Percentiles rank a stretch among this genome's conserved stretches.
phyloP scores from a whole-genome alignment of 148 eudicot genomes.

The Spergularia bocconei region DNA sequence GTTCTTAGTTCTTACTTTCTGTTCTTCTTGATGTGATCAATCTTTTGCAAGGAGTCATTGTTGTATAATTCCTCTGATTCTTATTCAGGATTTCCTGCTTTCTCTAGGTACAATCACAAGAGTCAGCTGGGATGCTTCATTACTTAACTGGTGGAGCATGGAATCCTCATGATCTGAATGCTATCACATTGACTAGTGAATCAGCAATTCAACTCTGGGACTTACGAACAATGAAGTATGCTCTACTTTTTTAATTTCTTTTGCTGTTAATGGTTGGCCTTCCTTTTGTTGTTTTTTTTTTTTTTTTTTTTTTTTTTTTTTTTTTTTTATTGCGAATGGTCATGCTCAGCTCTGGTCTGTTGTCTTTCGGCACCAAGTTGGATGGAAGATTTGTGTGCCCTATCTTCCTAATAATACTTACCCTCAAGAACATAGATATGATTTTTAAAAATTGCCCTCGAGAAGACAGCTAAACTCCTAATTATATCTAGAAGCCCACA shows the following conservation, averaged over 20 bases:
- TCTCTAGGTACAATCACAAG: conserved; percentile 84
- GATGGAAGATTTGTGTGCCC: too few relatives aligned
- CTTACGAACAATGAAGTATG: conserved; percentile 90
- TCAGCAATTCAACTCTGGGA: conserved; percentile 92
- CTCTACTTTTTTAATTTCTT: conserved; percentile 12
- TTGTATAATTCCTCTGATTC: conserved; percentile 30
- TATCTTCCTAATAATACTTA: too few relatives aligned
- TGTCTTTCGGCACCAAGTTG: too few relatives aligned
- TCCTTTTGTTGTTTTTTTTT: not conserved
- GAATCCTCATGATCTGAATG: conserved; percentile 91
- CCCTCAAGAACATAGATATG: too few relatives aligned
- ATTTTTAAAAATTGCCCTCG: too few relatives aligned
- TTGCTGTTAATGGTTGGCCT: conserved; percentile 8
- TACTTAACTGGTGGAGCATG: conserved; percentile 90
- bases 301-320: not conserved
- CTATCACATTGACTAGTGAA: conserved; percentile 75
- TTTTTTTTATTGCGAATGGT: not conserved
- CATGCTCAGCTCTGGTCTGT: too few relatives aligned
- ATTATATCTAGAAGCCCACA: too few relatives aligned
- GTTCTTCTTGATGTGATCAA: conserved; percentile 12
- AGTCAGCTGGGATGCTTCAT: conserved; percentile 92
- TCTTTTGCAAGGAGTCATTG: conserved; percentile 1
- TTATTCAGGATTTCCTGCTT: conserved; percentile 52
- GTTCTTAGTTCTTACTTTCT: not conserved
- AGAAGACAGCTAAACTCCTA: too few relatives aligned